These are phyloP conservation scores for Datisca glomerata DNA, from an alignment of 306 rosid species.

Conservation along the genomic window DNA sequence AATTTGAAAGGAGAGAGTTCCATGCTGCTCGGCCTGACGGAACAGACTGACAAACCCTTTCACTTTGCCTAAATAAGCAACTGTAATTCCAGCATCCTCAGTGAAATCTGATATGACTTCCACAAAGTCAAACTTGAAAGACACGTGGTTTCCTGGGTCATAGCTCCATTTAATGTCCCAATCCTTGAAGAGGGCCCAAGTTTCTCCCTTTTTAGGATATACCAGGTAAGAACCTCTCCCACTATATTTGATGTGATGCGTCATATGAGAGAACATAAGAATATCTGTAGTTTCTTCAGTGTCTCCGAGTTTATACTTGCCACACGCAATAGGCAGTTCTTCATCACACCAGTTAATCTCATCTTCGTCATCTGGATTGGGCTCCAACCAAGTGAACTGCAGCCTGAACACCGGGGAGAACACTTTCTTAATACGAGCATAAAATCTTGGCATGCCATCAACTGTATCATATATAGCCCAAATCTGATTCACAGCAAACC, in stretches of 20 bases:
- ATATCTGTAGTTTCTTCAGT: conserved; percentile 19
- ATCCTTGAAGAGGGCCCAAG: conserved; percentile 78
- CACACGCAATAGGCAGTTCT: conserved; percentile 66
- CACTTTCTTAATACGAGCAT: conserved; percentile 58
- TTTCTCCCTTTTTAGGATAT: conserved; percentile 76
- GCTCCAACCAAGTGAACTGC: conserved; percentile 64
- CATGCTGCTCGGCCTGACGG: conserved; percentile 29
- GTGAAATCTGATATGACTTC: conserved; percentile 56
- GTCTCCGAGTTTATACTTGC: conserved; percentile 38
- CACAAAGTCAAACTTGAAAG: conserved; percentile 46
- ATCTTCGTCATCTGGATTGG: conserved; percentile 31
- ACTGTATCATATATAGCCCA: conserved; percentile 72
- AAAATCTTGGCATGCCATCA: conserved; percentile 80
- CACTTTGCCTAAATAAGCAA: conserved; percentile 54
- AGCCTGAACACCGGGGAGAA: conserved; percentile 46
- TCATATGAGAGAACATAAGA: conserved; percentile 63
- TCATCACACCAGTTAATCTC: conserved; percentile 46
- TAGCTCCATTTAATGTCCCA: conserved; percentile 80
- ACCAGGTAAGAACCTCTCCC: conserved; percentile 22
- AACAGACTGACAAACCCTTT: conserved; percentile 79
- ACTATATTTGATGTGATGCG: conserved; percentile 28
- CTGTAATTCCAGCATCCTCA: conserved; percentile 38
- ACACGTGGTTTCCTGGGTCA: conserved; percentile 34
- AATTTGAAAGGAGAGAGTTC: conserved; percentile 23
- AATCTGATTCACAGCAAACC: conserved; percentile 43